Evolutionary conservation across 495 filamentous ascomycete species (phyloP), one percentile per base, ranked within the genome.

Genomic region (Barbatosphaeria neglecta): DNA sequence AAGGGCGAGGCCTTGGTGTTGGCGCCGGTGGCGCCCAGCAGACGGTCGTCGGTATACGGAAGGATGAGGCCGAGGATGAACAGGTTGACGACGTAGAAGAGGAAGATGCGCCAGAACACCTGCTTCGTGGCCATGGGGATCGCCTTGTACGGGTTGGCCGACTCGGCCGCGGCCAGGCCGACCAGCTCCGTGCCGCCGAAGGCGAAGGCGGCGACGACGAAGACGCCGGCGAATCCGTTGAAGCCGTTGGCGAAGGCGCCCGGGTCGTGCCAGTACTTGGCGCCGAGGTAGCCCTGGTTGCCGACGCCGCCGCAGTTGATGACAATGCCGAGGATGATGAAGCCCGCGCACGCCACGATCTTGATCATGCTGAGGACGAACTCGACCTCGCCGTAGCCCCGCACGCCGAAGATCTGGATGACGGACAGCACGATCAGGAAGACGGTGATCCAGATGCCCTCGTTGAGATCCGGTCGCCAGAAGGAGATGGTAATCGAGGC

Each of bases 101-200:
- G 76, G 45, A 83, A 60, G 57, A 95, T 86, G 43, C 88, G 84
- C 72, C 84, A 90, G 63, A 94, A 90, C 45, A 87, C 86, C 46
- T 86, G 78, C 37, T 82, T 82, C 9, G 82, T 82, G 5, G 88
- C 89, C 48, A 74, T 73, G 42, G 87, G 87, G 46, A 95, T 79
- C 42, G 84, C 83, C 54, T 78, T 80, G 25, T 81, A 70, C 2
- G 88, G 89, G 50, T 86, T 86, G 19, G 75, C 76, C 47, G 86
- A 82, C 63, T 95, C 88, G 48, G 84, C 84, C 11, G 83, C 87
- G 0, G 87, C 83, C 13, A 92, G 73, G 42, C 77, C 82, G 22
- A 86, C 75, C 53, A 82, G 71, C 58, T 90, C 84, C n/a, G 79
- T 83, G 27, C 82, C 82, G 19, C 68, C 69, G 57, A 84, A 84